A percentile compares a stretch with the other conserved stretches of the same genome.
phyloP scores from a whole-genome alignment of 805 yeast species.

The Candida endomychidarum region DNA sequence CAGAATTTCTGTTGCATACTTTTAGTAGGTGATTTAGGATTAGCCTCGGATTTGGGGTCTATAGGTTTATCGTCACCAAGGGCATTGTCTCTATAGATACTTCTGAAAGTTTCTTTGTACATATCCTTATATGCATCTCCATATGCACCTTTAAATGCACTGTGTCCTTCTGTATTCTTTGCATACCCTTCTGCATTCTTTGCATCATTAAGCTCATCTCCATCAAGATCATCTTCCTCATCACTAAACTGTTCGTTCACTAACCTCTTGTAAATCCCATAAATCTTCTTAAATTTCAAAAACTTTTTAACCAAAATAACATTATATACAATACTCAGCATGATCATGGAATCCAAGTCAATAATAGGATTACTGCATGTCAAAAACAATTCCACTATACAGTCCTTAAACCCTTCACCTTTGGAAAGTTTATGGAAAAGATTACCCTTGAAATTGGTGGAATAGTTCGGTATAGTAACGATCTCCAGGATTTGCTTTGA shows the following conservation, averaged over 20 bases:
- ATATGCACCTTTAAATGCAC: too few species aligned
- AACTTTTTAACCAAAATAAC: constrained; percentile 29
- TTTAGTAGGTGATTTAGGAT: too few species aligned
- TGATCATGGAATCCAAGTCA: constrained; percentile 34
- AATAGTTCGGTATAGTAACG: constrained; percentile 32
- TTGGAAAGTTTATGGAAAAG: constrained; percentile 29
- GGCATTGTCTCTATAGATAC: too few species aligned
- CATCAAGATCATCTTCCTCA: constrained; percentile 3
- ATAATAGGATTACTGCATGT: constrained; percentile 40
- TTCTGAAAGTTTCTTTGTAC: too few species aligned
- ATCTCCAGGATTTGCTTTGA: constrained; percentile 11
- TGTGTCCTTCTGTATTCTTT: too few species aligned
- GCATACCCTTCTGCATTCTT: too few species aligned
- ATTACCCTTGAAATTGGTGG: constrained; percentile 36
- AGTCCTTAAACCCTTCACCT: constrained; percentile 38
- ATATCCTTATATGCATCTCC: constrained; percentile 15
- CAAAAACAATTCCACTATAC: constrained; percentile 36
- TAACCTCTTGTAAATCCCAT: constrained; percentile 8
- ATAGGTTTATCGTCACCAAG: too few species aligned
- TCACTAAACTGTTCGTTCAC: constrained; percentile 6
- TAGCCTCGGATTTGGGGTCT: too few species aligned
- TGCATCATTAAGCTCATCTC: constrained; percentile 4
- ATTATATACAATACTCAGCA: constrained; percentile 35
- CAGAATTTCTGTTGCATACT: constrained; percentile 18
- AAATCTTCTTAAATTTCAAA: constrained; percentile 21